Conservation (phyloP, 768 basidiomycete species). For the Solioccasus polychromus region DNA sequence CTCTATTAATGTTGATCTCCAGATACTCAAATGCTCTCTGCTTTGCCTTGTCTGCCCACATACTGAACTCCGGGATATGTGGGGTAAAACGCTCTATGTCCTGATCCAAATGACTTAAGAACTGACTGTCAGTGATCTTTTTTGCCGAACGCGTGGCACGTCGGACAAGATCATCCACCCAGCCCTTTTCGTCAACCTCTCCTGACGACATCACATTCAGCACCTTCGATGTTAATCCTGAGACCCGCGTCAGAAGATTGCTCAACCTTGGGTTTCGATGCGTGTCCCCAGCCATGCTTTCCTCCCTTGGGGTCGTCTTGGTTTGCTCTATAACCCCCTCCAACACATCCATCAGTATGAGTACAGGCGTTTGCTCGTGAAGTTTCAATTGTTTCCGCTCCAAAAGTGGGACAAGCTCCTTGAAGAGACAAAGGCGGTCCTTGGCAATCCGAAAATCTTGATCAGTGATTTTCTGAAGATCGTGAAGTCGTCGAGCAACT, state of each 20-base stretch:
- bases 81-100: not conserved
- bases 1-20: not conserved
- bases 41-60: not conserved
- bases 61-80: not conserved
- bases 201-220: no score
- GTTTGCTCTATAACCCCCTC: slow-evolving; percentile 3
- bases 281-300: no score
- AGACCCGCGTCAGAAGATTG: no score
- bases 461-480: slow-evolving; percentile 7
- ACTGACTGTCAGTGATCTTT: slow-evolving; percentile 12
- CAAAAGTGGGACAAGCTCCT: slow-evolving; percentile 11
- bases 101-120: slow-evolving; percentile 10
- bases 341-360: slow-evolving; percentile 5
- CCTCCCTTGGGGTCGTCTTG: not conserved
- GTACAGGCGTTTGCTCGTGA: not conserved
- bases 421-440: slow-evolving; percentile 11
- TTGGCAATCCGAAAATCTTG: slow-evolving; percentile 14
- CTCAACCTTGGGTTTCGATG: no score
- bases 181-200: not conserved
- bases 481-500: not conserved
- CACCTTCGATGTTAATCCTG: no score
- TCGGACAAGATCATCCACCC: slow-evolving; percentile 4
- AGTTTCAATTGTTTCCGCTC: not conserved
- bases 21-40: not conserved
- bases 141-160: not conserved